Percentiles rank a stretch among this genome's conserved stretches.
Evolutionary conservation across 352 stramenopile species (phyloP).

Genomic region (Globisporangium abappressorium): DNA sequence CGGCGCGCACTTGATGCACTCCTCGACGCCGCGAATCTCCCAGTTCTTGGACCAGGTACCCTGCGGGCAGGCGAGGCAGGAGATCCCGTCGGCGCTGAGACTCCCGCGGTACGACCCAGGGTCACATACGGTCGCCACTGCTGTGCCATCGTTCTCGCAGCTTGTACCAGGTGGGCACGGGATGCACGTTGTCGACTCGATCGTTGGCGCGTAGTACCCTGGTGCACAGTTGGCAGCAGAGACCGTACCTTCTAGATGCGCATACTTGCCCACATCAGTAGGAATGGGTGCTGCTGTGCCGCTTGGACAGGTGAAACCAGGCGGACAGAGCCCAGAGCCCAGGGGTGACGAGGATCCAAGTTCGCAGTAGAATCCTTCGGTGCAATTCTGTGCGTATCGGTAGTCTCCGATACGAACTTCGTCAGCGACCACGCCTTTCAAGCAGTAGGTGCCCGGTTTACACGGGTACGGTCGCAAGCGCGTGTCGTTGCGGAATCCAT

Average conservation of each 20-base stretch:
- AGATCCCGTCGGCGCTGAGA: conserved; percentile 82
- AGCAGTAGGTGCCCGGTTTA: conserved; percentile 94
- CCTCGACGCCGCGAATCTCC: conserved; percentile 91
- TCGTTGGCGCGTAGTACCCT: conserved; percentile 95
- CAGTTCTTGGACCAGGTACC: conserved; percentile 99
- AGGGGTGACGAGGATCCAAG: conserved; percentile 89
- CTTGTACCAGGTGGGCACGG: conserved; percentile 91
- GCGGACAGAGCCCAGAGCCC: conserved; percentile 92
- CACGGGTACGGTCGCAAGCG: conserved; percentile 94
- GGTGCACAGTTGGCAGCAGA: conserved; percentile 90
- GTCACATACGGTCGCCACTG: conserved; percentile 86
- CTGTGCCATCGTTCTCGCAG: conserved; percentile 90
- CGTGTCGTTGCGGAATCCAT: conserved; percentile 96
- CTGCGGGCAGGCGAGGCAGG: conserved; percentile 90
- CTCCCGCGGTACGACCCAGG: conserved; percentile 92
- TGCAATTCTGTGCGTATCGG: conserved; percentile 91
- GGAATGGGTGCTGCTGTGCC: conserved; percentile 93
- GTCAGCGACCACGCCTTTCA: conserved; percentile 91
- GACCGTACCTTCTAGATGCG: conserved; percentile 90
- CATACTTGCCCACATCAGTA: conserved; percentile 89
- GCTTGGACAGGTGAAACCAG: conserved; percentile 92
- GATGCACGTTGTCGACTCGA: conserved; percentile 92
- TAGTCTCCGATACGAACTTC: conserved; percentile 87
- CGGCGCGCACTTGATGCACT: conserved; percentile 92
- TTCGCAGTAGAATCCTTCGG: conserved; percentile 95